Evolutionary conservation across 495 filamentous ascomycete genomes (phyloP).

Genomic region (Xylaria intraflava): DNA sequence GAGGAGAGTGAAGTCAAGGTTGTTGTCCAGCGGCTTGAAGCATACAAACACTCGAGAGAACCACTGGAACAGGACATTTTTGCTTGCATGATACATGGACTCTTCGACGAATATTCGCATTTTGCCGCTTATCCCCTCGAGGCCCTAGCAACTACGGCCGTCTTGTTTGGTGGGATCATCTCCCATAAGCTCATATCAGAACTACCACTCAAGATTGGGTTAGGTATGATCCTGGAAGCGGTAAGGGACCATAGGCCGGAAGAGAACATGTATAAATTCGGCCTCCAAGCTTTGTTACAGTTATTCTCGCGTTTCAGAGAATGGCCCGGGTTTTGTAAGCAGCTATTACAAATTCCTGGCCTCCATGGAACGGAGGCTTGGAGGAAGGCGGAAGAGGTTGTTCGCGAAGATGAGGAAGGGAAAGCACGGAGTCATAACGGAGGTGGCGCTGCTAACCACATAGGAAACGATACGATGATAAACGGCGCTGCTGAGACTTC

Average conservation of each 20-base stretch:
- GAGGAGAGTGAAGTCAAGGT: conserved; percentile 73
- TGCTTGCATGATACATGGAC: conserved; percentile 95
- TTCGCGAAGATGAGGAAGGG: conserved; percentile 56
- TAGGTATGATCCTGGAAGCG: conserved; percentile 94
- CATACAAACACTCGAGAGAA: conserved; percentile 78
- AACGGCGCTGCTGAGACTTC: conserved; percentile 60
- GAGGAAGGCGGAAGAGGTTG: conserved; percentile 72
- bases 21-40: conserved; percentile 71
- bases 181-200: conserved; percentile 82
- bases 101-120: conserved; percentile 96
- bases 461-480: conserved; percentile 31
- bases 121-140: conserved; percentile 91
- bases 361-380: conserved; percentile 80
- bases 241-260: conserved; percentile 75
- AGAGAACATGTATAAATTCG: conserved; percentile 95
- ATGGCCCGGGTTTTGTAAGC: conserved; percentile 84
- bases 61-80: conserved; percentile 87
- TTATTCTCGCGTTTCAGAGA: conserved; percentile 74
- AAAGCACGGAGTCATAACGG: conserved; percentile 41
- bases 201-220: conserved; percentile 81
- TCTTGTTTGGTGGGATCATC: conserved; percentile 95
- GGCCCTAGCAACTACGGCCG: conserved; percentile 88
- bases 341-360: conserved; percentile 70
- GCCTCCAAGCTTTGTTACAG: conserved; percentile 90
- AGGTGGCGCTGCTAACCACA: conserved; percentile 16